Evolutionary conservation across 2,329 filamentous ascomycete genomes (phyloP).

Genomic region (Epichloe coenophiala): DNA sequence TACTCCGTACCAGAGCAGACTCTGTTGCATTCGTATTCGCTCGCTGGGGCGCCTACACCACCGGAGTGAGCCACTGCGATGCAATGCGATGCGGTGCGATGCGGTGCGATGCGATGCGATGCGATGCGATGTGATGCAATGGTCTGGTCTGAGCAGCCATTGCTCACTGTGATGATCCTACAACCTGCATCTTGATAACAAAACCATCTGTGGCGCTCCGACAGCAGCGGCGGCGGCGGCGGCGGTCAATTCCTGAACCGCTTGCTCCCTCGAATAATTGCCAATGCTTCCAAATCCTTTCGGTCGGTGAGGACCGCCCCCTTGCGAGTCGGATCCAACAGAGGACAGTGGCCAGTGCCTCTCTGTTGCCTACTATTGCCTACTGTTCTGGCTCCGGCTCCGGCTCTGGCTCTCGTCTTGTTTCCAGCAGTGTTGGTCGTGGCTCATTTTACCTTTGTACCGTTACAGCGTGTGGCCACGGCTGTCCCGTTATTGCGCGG

Average conservation of each 20-base stretch:
- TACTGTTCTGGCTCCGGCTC: background rate
- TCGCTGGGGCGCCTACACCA: background rate
- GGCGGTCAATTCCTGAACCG: background rate
- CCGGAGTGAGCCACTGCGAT: background rate
- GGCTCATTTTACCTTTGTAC: background rate
- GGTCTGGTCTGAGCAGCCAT: background rate
- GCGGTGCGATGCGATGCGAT: background rate
- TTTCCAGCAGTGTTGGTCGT: background rate
- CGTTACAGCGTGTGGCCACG: background rate
- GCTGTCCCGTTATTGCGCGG: conserved; percentile 2
- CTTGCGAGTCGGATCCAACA: background rate
- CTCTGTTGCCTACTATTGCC: background rate
- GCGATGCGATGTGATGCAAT: background rate
- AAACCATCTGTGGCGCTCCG: conserved; percentile 1
- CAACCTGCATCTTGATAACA: background rate
- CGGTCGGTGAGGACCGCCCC: background rate
- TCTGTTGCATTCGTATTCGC: conserved; percentile 1
- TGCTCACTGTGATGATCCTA: background rate
- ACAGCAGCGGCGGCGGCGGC: background rate
- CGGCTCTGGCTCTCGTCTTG: background rate
- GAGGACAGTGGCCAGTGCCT: background rate
- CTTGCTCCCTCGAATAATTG: background rate
- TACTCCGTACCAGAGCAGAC: background rate
- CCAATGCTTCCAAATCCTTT: background rate
- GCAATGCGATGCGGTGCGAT: too few species aligned